Conservation (phyloP, 352 stramenopile genomes). For the Phytopythium mirpurense region DNA sequence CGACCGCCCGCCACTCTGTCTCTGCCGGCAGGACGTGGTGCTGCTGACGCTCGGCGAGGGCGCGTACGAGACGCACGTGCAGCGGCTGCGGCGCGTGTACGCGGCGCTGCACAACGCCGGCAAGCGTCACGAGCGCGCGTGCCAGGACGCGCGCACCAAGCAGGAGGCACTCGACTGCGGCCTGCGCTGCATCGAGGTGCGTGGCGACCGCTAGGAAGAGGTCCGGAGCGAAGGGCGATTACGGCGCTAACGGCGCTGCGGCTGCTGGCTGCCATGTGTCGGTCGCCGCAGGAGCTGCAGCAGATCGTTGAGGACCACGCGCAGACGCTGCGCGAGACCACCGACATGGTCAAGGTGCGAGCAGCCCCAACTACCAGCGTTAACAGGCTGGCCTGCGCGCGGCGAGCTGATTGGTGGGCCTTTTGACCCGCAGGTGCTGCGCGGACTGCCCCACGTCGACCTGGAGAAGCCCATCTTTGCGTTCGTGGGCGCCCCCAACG, state of each 20-base stretch:
- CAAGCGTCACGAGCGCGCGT: slow-evolving; percentile 65
- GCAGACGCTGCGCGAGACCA: slow-evolving; percentile 34
- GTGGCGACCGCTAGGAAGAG: too few relatives aligned
- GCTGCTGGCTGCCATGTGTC: background rate
- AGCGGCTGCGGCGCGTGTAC: slow-evolving; percentile 73
- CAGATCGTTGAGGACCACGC: slow-evolving; percentile 40
- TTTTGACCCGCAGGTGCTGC: slow-evolving; percentile 61
- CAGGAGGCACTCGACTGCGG: slow-evolving; percentile 75
- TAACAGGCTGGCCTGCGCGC: too few relatives aligned
- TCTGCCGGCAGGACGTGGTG: slow-evolving; percentile 55
- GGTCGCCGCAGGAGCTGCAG: slow-evolving; percentile 29
- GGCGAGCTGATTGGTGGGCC: too few relatives aligned
- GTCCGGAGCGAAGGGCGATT: too few relatives aligned
- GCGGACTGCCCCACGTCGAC: slow-evolving; percentile 71
- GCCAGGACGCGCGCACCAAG: slow-evolving; percentile 66
- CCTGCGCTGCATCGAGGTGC: slow-evolving; percentile 67
- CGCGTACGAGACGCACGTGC: slow-evolving; percentile 69
- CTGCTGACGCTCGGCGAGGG: slow-evolving; percentile 71
- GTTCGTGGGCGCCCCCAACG: slow-evolving; percentile 80
- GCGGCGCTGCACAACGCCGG: slow-evolving; percentile 68
- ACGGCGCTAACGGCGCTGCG: background rate
- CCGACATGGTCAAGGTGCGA: slow-evolving; percentile 62
- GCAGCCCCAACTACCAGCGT: too few relatives aligned
- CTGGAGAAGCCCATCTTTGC: slow-evolving; percentile 80
- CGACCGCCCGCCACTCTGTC: too few relatives aligned